phyloP scores from a whole-genome alignment of 2,329 filamentous ascomycete species.

The Xylariales sp. region DNA sequence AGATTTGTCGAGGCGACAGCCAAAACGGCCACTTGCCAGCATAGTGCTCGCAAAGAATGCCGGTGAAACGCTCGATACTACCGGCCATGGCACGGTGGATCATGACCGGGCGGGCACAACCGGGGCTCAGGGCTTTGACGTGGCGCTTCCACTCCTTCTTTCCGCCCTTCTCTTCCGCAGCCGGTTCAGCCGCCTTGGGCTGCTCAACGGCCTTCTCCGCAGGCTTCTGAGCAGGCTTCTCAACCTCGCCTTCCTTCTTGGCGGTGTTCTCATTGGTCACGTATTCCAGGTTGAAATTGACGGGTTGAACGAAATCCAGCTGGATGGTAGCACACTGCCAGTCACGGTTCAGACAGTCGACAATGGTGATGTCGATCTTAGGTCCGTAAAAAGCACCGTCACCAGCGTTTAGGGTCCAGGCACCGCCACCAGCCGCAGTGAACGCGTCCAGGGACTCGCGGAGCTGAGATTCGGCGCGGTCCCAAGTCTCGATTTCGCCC shows the following conservation, averaged over 20 bases:
- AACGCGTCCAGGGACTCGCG: slow-evolving; percentile 78
- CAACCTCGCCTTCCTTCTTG: slow-evolving; percentile 26
- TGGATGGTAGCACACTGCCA: slow-evolving; percentile 94
- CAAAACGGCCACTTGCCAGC: slow-evolving; percentile 88
- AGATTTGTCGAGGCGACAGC: slow-evolving; percentile 78
- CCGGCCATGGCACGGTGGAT: slow-evolving; percentile 80
- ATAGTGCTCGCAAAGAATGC: slow-evolving; percentile 79
- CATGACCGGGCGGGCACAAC: slow-evolving; percentile 79
- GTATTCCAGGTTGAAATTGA: slow-evolving; percentile 85
- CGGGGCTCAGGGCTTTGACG: slow-evolving; percentile 53
- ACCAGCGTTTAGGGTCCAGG: slow-evolving; percentile 89
- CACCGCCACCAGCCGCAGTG: slow-evolving; percentile 44
- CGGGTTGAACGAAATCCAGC: slow-evolving; percentile 80
- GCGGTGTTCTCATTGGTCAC: slow-evolving; percentile 64
- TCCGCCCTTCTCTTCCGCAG: slow-evolving; percentile 28
- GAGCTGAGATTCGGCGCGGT: slow-evolving; percentile 79
- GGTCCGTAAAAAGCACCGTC: slow-evolving; percentile 98
- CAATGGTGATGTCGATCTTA: slow-evolving; percentile 96
- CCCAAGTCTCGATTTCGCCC: slow-evolving; percentile 82
- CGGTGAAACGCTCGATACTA: slow-evolving; percentile 61
- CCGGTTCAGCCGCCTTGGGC: slow-evolving; percentile 29
- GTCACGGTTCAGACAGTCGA: slow-evolving; percentile 78
- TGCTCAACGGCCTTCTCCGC: slow-evolving; percentile 18
- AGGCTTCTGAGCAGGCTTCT: slow-evolving; percentile 26
- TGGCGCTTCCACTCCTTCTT: slow-evolving; percentile 25